These are phyloP conservation scores for Mucor plumbeus DNA, from an alignment of 371 early-diverging fungal species.

Conservation along the genomic window DNA sequence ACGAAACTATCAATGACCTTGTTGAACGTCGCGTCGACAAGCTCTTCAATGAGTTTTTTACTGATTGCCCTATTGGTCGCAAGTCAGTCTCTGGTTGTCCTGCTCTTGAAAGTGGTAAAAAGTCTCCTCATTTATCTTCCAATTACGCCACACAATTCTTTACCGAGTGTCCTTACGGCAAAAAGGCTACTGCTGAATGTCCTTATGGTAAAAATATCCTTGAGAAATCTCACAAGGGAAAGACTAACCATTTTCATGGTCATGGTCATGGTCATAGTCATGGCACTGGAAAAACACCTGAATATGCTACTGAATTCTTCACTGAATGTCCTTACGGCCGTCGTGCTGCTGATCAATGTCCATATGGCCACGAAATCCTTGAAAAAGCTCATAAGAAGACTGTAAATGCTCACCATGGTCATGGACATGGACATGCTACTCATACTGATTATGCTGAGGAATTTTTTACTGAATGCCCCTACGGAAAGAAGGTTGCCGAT, in stretches of 20 bases:
- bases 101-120: background rate
- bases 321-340: constrained; percentile 18
- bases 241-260: background rate
- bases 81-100: constrained; percentile 16
- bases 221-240: background rate
- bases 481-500: constrained; percentile 9
- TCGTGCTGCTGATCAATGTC: constrained; percentile 9
- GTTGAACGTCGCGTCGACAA: constrained; percentile 18
- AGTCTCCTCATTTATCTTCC: background rate
- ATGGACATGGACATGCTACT: background rate
- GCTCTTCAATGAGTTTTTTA: constrained; percentile 17
- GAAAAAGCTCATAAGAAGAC: constrained; percentile 16
- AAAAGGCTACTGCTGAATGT: constrained; percentile 7
- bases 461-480: constrained; percentile 23
- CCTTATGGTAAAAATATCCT: constrained; percentile 11
- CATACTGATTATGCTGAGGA: background rate
- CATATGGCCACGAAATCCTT: constrained; percentile 13
- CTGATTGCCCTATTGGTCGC: constrained; percentile 22
- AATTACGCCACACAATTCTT: constrained; percentile 17
- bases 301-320: constrained; percentile 5
- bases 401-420: background rate
- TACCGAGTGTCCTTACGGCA: constrained; percentile 23
- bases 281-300: background rate
- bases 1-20: constrained; percentile 9
- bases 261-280: constrained; percentile 1